Evolutionary conservation across 2,329 filamentous ascomycete species (phyloP), one percentile per base, ranked within the genome.

Genomic region (Chrysoporthe puriensis): DNA sequence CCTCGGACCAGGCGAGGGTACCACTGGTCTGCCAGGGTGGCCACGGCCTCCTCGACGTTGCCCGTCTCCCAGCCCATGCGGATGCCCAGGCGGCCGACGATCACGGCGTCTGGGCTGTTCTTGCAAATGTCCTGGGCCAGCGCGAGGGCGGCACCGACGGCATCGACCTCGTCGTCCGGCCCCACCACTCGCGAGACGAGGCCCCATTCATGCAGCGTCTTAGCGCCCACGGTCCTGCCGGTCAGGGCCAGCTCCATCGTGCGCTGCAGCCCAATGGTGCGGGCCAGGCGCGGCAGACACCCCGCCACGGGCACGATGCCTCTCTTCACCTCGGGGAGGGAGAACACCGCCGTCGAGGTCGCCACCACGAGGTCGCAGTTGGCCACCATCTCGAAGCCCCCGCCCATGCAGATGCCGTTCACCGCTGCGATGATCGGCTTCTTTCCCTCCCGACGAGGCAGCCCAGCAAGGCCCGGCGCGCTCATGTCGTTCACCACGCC

Each of bases 381-480:
- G 61, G 89, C 81, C 16, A 87, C 83, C 81, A 93, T 92, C 80
- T 94, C 91, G 75, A 90, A 88, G 1, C 90, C 91, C 63, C 91
- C 91, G 21, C 91, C 91, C 69, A 91, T 84, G 70, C 89, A 91
- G 46, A 90, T 81, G 18, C 91, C 91, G 74, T 92, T 91, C n/a
- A 93, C 89, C 1, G 91, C 91, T 2, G 88, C 90, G 61, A 94
- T 86, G 69, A 94, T 83, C n/a, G 91, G 91, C 74, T 94, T 94
- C 77, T 86, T 87, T 56, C 90, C 90, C 18, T 77, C 77, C n/a
- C 90, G 82, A 57, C 90, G 86, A 44, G 86, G 87, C 42, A 92
- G 79, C 0, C 85, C 90, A 26, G 85, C 89, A 66, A 91, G 89
- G 1, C 89, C 89, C 3, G 81, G 79, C 0, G 80, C 75, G 0